Base-by-base conservation (phyloP, 768 basidiomycete genomes). In the Mycena polygramma region DNA sequence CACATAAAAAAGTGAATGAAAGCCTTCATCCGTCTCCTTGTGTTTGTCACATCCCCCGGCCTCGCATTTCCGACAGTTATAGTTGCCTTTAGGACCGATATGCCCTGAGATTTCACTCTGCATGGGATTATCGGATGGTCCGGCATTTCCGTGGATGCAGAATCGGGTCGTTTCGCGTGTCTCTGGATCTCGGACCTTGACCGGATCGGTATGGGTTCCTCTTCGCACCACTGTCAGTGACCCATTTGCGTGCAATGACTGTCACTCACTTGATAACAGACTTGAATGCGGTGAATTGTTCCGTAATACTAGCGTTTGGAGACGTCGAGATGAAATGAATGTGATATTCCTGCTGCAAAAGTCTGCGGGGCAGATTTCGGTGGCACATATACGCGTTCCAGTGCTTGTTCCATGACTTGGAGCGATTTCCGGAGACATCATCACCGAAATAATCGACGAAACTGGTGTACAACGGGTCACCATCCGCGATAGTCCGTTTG, bases 401-500 rank as follows among this genome's bases (percentile, higher is more conserved):
- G 61, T 87, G 86, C 59, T 85, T 84, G 68, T 86, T 87, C 79
- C 81, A 87, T 41, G 80, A 80, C 69, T 87, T 87, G 9, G 80
- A 82, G 9, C 77, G 71, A 68, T 86, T 86, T 22, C 84, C 84
- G 0, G 83, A 87, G 1, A 85, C 82, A 73, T 87, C 83, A 62
- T 87, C 84, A 1, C 79, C 76, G 68, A 81, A 84, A 4, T 81
- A 57, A 48, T 81, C 78, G 54, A 82, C 72, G 36, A 78, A 79
- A 35, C 76, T 79, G 5, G 74, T 75, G 64, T 81, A 82, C 0
- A 83, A 39, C 3, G 75, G 78, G 37, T 79, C 74, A 0, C 79
- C 80, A 13, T 76, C 55, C 35, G 80, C 82, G 35, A 82, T 65
- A 0, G 57, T 72, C 22, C 76, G 77, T 45, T 79, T 75, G 1